phyloP scores from a whole-genome alignment of 2,329 filamentous ascomycete species.

The Phyllosticta capitalensis region DNA sequence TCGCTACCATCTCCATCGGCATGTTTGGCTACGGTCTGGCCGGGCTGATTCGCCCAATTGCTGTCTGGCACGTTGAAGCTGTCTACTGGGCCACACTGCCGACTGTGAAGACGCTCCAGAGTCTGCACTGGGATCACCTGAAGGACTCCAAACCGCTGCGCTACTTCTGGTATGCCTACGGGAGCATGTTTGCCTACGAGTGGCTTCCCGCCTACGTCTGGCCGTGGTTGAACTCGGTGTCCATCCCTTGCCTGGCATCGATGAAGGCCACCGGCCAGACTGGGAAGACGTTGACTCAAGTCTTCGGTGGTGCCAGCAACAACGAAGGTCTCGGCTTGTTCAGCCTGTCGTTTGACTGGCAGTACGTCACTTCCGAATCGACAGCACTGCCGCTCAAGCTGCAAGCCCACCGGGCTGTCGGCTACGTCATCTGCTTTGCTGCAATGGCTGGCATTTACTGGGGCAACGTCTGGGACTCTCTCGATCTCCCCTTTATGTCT shows the following conservation, averaged over 20 bases:
- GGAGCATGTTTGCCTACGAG: conserved; percentile 42
- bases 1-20: conserved; percentile 44
- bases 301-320: conserved; percentile 44
- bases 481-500: conserved; percentile 46
- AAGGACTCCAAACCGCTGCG: conserved; percentile 43
- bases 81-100: conserved; percentile 49
- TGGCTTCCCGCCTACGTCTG: conserved; percentile 48
- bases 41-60: conserved; percentile 44
- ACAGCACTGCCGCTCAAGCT: conserved; percentile 28
- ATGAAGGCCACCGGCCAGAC: conserved; percentile 42
- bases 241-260: conserved; percentile 45
- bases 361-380: conserved; percentile 42
- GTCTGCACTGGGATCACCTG: conserved; percentile 44
- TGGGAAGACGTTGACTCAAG: conserved; percentile 35
- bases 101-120: conserved; percentile 45
- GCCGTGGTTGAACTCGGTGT: conserved; percentile 47
- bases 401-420: conserved; percentile 33
- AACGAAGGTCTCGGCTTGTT: conserved; percentile 46
- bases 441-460: conserved; percentile 47
- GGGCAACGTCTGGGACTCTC: conserved; percentile 38
- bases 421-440: conserved; percentile 40
- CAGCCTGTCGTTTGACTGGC: conserved; percentile 45
- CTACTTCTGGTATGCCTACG: conserved; percentile 44
- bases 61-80: conserved; percentile 47
- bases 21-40: conserved; percentile 48